Percentiles rank a stretch among this genome's conserved stretches.
Evolutionary conservation across 495 filamentous ascomycete genomes (phyloP).

Genomic region (Hypoxylon intermedium): DNA sequence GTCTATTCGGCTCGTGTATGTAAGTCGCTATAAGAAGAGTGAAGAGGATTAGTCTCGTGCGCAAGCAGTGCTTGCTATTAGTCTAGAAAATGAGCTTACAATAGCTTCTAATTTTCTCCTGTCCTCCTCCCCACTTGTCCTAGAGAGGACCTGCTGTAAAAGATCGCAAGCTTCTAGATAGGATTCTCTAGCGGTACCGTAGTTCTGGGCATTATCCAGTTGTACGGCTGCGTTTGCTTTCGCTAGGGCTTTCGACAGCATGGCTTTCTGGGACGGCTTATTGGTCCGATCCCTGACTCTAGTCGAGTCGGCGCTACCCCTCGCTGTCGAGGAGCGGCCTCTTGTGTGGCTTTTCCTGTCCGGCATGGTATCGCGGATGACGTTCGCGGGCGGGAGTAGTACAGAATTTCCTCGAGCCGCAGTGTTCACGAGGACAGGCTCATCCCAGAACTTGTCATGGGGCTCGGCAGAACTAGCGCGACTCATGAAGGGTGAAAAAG

Average conservation of each 20-base stretch:
- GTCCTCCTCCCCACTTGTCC: slow-evolving; percentile 85
- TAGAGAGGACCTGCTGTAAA: slow-evolving; percentile 83
- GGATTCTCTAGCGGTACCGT: slow-evolving; percentile 88
- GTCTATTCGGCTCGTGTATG: slow-evolving; percentile 85
- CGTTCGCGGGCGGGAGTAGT: slow-evolving; percentile 33
- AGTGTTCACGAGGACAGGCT: slow-evolving; percentile 17
- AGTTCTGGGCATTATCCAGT: slow-evolving; percentile 93
- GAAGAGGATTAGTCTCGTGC: too few relatives aligned
- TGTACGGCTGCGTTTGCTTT: slow-evolving; percentile 96
- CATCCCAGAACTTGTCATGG: slow-evolving; percentile 32
- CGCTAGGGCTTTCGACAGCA: slow-evolving; percentile 91
- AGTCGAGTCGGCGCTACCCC: slow-evolving; percentile 50
- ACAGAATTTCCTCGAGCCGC: slow-evolving; percentile 20
- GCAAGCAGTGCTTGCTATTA: too few relatives aligned
- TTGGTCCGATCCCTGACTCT: slow-evolving; percentile 43
- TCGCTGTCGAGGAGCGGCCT: slow-evolving; percentile 54
- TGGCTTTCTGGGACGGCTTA: slow-evolving; percentile 81
- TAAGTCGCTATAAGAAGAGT: slow-evolving; percentile 67
- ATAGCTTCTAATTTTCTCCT: slow-evolving; percentile 88
- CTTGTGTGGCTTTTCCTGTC: slow-evolving; percentile 55
- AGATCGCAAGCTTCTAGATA: slow-evolving; percentile 90
- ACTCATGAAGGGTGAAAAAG: slow-evolving; percentile 18
- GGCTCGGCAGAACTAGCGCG: slow-evolving; percentile 30
- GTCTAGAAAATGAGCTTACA: slow-evolving; percentile 69
- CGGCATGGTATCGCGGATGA: slow-evolving; percentile 36